A percentile compares a stretch with the other conserved stretches of the same genome.
phyloP scores from a whole-genome alignment of 306 rosid species.

The Prunus dulcis region DNA sequence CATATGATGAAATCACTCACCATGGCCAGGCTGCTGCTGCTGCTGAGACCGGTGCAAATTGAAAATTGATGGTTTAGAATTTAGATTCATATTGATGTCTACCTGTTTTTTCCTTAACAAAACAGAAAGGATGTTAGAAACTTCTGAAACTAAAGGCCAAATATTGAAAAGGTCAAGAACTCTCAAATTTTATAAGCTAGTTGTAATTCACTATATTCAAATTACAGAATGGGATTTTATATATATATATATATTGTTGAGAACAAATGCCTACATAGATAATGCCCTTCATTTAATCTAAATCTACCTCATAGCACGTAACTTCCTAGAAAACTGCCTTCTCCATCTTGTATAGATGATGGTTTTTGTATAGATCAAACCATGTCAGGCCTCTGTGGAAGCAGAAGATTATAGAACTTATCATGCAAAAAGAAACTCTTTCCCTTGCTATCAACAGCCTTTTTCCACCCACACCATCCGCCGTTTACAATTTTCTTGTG shows the following conservation, averaged over 20 bases:
- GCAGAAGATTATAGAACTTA: constrained; percentile 87
- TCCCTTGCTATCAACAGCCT: constrained; percentile 89
- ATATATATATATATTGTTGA: neutral
- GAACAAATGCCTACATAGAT: neutral
- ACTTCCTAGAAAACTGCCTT: constrained; percentile 1
- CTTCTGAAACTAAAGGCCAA: neutral
- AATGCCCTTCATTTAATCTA: too few relatives aligned
- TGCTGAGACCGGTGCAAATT: neutral
- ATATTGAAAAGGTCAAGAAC: neutral
- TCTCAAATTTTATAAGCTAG: neutral
- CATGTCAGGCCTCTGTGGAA: constrained; percentile 96
- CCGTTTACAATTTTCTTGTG: constrained; percentile 71
- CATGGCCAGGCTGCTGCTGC: constrained; percentile 5
- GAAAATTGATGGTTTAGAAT: neutral
- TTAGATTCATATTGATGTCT: neutral
- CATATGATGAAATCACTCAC: constrained; percentile 1
- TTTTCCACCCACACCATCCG: constrained; percentile 99
- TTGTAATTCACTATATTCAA: neutral
- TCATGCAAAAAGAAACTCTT: constrained; percentile 79
- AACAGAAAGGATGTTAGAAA: neutral
- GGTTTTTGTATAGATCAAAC: constrained; percentile 35
- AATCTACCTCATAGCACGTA: neutral
- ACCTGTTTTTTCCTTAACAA: neutral
- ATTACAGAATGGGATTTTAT: neutral
- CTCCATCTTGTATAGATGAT: neutral